Conservation (phyloP, 805 yeast genomes). For the Zygosaccharomyces pseudorouxii region DNA sequence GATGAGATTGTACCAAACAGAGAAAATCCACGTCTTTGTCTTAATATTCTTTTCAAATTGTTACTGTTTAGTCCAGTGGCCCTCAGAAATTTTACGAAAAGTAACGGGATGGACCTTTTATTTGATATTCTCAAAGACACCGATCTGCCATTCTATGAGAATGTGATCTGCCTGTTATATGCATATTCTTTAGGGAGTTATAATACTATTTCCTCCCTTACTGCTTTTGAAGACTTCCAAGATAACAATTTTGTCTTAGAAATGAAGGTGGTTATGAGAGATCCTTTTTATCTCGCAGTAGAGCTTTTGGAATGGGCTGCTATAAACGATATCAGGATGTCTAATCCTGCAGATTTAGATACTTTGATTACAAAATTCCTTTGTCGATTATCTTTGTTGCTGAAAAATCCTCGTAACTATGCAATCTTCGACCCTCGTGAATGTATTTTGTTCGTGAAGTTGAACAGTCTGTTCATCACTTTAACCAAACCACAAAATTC, state of each 20-base stretch:
- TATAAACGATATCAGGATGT: constrained; percentile 34
- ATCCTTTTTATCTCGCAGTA: constrained; percentile 38
- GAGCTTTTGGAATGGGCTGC: constrained; percentile 37
- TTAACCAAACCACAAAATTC: constrained; percentile 34
- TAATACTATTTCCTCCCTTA: constrained; percentile 1
- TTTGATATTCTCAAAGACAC: constrained; percentile 44
- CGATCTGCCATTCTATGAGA: constrained; percentile 32
- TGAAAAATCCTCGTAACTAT: constrained; percentile 29
- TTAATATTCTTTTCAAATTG: constrained; percentile 48
- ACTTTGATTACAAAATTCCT: constrained; percentile 27
- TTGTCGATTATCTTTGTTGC: constrained; percentile 19
- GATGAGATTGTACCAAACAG: constrained; percentile 28
- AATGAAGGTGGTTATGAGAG: constrained; percentile 33
- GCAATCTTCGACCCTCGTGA: constrained; percentile 34
- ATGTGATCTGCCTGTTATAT: constrained; percentile 46
- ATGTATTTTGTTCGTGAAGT: constrained; percentile 14
- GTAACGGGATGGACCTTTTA: constrained; percentile 42
- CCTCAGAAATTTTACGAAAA: constrained; percentile 46
- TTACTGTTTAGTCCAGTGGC: constrained; percentile 46
- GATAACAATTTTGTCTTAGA: not conserved
- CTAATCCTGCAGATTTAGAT: constrained; percentile 36
- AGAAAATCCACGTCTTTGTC: constrained; percentile 17
- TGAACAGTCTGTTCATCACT: constrained; percentile 32
- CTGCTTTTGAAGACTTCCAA: constrained; percentile 5
- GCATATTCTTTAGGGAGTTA: constrained; percentile 26